phyloP scores from a whole-genome alignment of 805 yeast species.

The Priceomyces haplophilus region DNA sequence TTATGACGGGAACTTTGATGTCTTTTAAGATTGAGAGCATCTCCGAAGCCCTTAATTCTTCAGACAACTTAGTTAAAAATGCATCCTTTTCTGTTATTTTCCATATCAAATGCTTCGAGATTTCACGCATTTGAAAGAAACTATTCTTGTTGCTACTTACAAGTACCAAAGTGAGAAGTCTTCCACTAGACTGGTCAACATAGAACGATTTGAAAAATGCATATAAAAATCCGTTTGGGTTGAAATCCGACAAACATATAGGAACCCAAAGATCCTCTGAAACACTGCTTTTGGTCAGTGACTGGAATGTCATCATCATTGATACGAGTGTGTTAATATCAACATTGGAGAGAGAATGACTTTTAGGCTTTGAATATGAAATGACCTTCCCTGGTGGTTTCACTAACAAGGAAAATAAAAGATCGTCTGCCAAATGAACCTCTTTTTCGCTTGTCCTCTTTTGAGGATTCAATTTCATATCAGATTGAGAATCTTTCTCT shows the following conservation, averaged over 20 bases:
- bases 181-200: conserved; percentile 18
- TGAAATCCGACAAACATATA: conserved; percentile 85
- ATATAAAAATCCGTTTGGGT: conserved; percentile 82
- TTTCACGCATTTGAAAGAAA: conserved; percentile 69
- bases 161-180: conserved; percentile 42
- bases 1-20: conserved; percentile 41
- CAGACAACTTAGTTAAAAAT: conserved; percentile 18
- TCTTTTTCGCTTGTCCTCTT: conserved; percentile 9
- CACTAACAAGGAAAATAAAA: conserved; percentile 74
- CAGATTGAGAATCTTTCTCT: background rate
- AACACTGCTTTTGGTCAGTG: conserved; percentile 19
- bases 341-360: conserved; percentile 75
- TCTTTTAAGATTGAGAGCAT: conserved; percentile 21
- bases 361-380: conserved; percentile 69
- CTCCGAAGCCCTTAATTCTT: conserved; percentile 19
- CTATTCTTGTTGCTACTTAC: conserved; percentile 72
- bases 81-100: conserved; percentile 21
- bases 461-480: background rate
- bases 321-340: conserved; percentile 76
- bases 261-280: conserved; percentile 90
- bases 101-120: conserved; percentile 50
- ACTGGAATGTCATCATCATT: conserved; percentile 54
- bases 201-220: conserved; percentile 58
- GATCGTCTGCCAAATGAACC: conserved; percentile 33
- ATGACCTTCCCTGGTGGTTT: conserved; percentile 63